A percentile compares a stretch with the other conserved stretches of the same genome.
These are phyloP conservation scores for Neurospora sp. DNA, from an alignment of 495 filamentous ascomycete genomes.

Conservation along the genomic window DNA sequence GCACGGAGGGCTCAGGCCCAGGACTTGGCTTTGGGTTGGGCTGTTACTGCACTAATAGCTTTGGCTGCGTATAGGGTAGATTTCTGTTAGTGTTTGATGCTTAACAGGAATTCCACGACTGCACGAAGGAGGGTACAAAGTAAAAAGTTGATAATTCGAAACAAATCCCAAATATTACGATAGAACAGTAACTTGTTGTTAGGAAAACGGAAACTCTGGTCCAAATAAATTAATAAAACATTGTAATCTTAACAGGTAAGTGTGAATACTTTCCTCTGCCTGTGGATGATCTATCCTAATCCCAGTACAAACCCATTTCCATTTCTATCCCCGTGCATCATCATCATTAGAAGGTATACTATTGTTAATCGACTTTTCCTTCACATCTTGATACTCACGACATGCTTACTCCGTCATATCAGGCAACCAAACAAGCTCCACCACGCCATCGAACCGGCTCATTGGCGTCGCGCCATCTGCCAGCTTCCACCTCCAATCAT, in stretches of 20 bases:
- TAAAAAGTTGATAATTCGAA: too few relatives aligned
- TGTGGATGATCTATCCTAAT: not conserved
- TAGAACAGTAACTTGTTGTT: not conserved
- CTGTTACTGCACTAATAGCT: not conserved
- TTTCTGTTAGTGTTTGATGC: not conserved
- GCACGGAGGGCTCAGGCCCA: not conserved
- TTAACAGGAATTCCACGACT: not conserved
- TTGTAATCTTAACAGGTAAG: not conserved
- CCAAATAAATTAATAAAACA: not conserved
- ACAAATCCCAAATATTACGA: not conserved
- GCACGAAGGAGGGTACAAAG: not conserved
- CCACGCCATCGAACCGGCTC: slow-evolving; percentile 36
- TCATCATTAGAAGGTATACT: not conserved
- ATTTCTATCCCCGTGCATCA: not conserved
- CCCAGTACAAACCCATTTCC: not conserved
- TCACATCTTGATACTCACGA: not conserved
- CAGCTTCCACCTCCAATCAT: slow-evolving; percentile 40
- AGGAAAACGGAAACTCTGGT: not conserved
- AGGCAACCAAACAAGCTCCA: slow-evolving; percentile 44
- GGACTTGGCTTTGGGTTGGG: not conserved
- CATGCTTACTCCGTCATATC: not conserved
- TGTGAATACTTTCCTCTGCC: not conserved
- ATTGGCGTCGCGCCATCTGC: slow-evolving; percentile 29
- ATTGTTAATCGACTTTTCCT: not conserved
- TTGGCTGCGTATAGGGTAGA: rapidly evolving